Evolutionary conservation across 257 asterid species (phyloP).

Genomic region (Petunia axillaris): DNA sequence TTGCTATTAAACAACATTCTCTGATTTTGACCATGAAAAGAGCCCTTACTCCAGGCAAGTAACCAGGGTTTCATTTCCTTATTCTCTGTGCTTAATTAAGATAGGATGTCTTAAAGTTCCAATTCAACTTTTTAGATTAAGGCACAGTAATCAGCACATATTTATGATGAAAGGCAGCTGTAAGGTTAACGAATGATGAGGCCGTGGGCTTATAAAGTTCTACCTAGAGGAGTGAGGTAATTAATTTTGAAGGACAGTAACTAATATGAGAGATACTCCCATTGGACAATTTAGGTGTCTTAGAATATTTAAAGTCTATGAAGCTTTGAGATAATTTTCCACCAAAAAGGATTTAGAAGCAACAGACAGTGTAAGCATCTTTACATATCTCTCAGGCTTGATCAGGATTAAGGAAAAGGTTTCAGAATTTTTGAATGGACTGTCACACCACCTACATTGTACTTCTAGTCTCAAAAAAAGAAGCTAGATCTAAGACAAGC

Average conservation of each 20-base stretch:
- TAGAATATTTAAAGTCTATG: not conserved
- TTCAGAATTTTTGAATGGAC: slow-evolving; percentile 11
- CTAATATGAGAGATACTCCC: not conserved
- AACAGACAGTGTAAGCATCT: not conserved
- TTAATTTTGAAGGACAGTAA: not conserved
- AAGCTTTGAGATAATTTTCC: too few species aligned
- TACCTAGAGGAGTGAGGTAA: too few species aligned
- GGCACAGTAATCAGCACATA: not conserved
- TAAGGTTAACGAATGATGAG: too few species aligned
- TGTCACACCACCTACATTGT: not conserved
- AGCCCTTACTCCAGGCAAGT: slow-evolving; percentile 7
- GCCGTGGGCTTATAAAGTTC: too few species aligned
- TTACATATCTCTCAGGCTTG: not conserved
- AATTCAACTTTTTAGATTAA: not conserved
- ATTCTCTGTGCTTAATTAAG: not conserved
- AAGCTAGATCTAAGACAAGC: not conserved
- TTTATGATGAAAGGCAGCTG: too few species aligned
- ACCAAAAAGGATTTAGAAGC: not conserved
- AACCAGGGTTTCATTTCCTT: not conserved
- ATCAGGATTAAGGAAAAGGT: not conserved
- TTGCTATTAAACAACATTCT: not conserved
- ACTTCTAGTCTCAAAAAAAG: slow-evolving; percentile 18
- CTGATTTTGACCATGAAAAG: not conserved
- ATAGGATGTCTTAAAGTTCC: not conserved
- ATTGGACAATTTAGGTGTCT: not conserved